Conservation (phyloP, 106 monocot species). For the Dioscorea alata region DNA sequence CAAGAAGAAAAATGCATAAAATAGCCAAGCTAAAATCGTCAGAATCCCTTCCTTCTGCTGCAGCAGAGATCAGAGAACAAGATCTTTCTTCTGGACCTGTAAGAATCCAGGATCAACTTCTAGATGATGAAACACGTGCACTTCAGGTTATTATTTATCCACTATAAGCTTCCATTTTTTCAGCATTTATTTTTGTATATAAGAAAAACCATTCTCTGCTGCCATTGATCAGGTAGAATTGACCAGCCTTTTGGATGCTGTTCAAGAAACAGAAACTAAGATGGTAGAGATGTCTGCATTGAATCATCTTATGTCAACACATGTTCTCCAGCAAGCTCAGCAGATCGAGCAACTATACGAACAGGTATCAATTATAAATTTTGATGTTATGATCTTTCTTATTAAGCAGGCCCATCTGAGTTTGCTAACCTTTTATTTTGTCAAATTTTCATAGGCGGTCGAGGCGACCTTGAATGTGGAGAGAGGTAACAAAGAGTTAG, state of each 20-base stretch:
- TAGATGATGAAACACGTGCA: slow-evolving; percentile 78
- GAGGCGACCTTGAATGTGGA: slow-evolving; percentile 77
- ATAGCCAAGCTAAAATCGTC: slow-evolving; percentile 18
- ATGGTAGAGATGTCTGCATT: slow-evolving; percentile 94
- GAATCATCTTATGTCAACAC: slow-evolving; percentile 97
- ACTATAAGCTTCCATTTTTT: not conserved
- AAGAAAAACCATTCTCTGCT: not conserved
- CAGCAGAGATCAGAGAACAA: slow-evolving; percentile 22
- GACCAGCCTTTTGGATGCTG: slow-evolving; percentile 74
- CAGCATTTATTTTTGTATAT: not conserved
- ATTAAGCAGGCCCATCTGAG: not conserved
- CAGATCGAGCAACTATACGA: slow-evolving; percentile 90
- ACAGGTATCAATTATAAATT: slow-evolving; percentile 38
- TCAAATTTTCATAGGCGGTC: slow-evolving; percentile 36
- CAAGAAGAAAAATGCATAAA: slow-evolving; percentile 62
- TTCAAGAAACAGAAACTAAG: slow-evolving; percentile 96
- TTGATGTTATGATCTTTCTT: not conserved
- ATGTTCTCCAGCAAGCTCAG: slow-evolving; percentile 89
- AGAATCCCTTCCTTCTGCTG: slow-evolving; percentile 31
- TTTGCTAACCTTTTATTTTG: not conserved
- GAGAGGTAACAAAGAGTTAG: slow-evolving; percentile 86
- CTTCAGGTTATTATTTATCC: slow-evolving; percentile 51
- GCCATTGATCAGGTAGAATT: slow-evolving; percentile 62
- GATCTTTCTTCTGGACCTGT: slow-evolving; percentile 22
- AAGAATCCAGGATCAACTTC: slow-evolving; percentile 64